Evolutionary conservation across 1,139 yeast species (phyloP).

Genomic region (Pichia sp.): DNA sequence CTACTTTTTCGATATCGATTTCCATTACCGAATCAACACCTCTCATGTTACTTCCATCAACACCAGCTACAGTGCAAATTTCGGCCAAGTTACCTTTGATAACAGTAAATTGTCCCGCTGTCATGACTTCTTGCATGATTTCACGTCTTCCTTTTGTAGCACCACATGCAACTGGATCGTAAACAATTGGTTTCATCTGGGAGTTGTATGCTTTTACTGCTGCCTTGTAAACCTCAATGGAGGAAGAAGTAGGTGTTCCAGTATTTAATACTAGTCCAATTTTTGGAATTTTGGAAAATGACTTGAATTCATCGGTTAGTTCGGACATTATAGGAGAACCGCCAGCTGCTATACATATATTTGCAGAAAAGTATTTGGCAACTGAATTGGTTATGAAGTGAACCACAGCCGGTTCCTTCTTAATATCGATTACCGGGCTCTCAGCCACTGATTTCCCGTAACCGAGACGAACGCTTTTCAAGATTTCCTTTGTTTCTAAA

Average conservation of each 20-base stretch:
- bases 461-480: constrained; percentile 14
- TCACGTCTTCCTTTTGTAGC: constrained; percentile 60
- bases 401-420: constrained; percentile 37
- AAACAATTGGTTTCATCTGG: constrained; percentile 57
- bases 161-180: constrained; percentile 93
- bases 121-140: constrained; percentile 47
- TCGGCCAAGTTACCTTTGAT: constrained; percentile 91
- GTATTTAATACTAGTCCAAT: constrained; percentile 65
- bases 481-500: constrained; percentile 10
- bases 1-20: constrained; percentile 26
- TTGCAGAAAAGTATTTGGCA: constrained; percentile 86
- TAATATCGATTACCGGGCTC: background rate
- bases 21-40: constrained; percentile 67
- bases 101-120: constrained; percentile 59
- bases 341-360: constrained; percentile 80
- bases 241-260: constrained; percentile 59
- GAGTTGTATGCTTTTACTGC: constrained; percentile 61
- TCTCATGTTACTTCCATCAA: constrained; percentile 54
- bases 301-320: constrained; percentile 59
- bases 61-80: constrained; percentile 46
- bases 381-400: constrained; percentile 90
- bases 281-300: constrained; percentile 53
- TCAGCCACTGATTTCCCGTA: background rate
- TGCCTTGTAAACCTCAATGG: constrained; percentile 41
- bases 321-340: constrained; percentile 95